phyloP scores from a whole-genome alignment of 2,329 filamentous ascomycete species.

The Basipetospora sp. region DNA sequence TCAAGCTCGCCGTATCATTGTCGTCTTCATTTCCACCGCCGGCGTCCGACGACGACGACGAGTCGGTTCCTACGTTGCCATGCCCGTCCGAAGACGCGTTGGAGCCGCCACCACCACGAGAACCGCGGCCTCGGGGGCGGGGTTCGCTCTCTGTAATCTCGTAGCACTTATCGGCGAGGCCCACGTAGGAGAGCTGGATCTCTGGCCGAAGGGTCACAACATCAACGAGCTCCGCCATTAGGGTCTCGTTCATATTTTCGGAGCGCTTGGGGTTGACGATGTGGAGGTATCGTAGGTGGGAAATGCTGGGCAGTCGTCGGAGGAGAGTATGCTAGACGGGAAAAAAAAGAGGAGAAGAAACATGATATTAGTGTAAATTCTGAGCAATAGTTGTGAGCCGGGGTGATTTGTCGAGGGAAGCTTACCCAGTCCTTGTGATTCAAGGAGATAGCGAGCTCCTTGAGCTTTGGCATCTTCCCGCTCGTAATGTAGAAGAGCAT shows the following conservation, averaged over 20 bases:
- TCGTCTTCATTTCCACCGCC: slow-evolving; percentile 3
- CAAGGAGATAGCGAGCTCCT: slow-evolving; percentile 57
- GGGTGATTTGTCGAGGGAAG: no score
- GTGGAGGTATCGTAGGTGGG: slow-evolving; percentile 32
- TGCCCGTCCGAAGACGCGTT: slow-evolving; percentile 11
- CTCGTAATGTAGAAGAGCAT: slow-evolving; percentile 61
- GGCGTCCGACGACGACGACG: neutral
- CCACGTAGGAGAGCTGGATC: slow-evolving; percentile 63
- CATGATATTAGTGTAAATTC: no score
- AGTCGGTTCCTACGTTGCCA: slow-evolving; percentile 5
- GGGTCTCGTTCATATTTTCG: slow-evolving; percentile 54
- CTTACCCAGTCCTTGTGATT: slow-evolving; percentile 68
- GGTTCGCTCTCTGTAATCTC: slow-evolving; percentile 56
- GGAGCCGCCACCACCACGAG: slow-evolving; percentile 22
- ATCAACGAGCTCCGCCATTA: slow-evolving; percentile 52
- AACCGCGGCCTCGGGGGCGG: neutral
- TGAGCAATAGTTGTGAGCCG: no score
- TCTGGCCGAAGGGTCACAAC: slow-evolving; percentile 64
- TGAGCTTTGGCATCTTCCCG: slow-evolving; percentile 56
- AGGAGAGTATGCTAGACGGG: slow-evolving; percentile 60
- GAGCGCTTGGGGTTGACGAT: slow-evolving; percentile 12
- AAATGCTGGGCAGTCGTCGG: slow-evolving; percentile 55
- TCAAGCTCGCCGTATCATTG: slow-evolving; percentile 9
- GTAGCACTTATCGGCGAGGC: slow-evolving; percentile 63
- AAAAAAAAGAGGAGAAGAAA: slow-evolving; percentile 5